Conservation (phyloP, 352 stramenopile species). For the Globisporangium echinulatum region DNA sequence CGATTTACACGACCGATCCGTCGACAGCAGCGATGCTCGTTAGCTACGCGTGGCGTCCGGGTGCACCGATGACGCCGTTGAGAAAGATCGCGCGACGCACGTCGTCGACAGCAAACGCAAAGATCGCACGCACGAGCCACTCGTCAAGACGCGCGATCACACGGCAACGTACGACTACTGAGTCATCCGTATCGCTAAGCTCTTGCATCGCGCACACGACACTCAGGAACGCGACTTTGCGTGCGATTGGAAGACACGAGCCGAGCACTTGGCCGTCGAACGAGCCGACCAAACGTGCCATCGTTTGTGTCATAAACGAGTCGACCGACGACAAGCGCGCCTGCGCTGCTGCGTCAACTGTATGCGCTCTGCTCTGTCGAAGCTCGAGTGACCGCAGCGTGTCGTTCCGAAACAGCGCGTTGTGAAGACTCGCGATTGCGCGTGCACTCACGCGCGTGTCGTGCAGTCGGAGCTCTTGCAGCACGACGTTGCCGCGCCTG, state of each 20-base stretch:
- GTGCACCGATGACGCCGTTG: neutral
- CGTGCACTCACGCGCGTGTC: neutral
- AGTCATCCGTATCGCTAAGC: neutral
- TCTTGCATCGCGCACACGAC: neutral
- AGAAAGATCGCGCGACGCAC: slow-evolving; percentile 1
- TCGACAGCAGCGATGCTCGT: too few species aligned
- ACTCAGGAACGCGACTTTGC: slow-evolving; percentile 2
- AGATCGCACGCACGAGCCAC: slow-evolving; percentile 1
- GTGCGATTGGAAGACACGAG: neutral
- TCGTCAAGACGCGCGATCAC: neutral
- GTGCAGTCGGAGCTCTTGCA: slow-evolving; percentile 5
- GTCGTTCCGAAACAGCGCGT: neutral
- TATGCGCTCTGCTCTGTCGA: neutral
- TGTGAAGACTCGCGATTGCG: neutral
- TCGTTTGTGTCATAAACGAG: too few species aligned
- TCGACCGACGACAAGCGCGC: too few species aligned
- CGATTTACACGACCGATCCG: too few species aligned
- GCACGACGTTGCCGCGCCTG: neutral
- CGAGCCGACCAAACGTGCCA: neutral
- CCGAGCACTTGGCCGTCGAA: neutral
- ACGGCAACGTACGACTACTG: neutral
- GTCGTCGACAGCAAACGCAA: slow-evolving; percentile 1
- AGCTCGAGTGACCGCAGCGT: slow-evolving; percentile 2
- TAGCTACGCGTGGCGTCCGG: slow-evolving; percentile 3
- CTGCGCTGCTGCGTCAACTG: too few species aligned